Evolutionary conservation across 352 stramenopile genomes (phyloP).

Genomic region (Phytophthora litchii): DNA sequence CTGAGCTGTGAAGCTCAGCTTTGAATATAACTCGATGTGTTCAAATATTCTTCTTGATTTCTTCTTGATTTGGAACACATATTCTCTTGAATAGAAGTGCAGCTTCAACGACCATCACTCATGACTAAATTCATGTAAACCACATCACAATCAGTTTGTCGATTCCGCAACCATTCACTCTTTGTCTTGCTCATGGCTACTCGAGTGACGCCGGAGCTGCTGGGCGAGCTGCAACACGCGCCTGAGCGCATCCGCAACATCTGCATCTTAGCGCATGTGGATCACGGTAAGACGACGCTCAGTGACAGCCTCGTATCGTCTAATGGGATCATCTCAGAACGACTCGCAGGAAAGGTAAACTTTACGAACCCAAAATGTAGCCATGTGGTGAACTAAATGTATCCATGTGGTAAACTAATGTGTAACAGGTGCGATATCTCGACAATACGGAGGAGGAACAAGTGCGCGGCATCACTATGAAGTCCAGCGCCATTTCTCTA

Average conservation of each 20-base stretch:
- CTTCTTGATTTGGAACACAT: no score
- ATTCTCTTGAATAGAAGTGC: no score
- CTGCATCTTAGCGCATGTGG: conserved; percentile 95
- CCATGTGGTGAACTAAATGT: conserved; percentile 3
- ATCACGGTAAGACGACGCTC: conserved; percentile 94
- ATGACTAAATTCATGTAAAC: background rate
- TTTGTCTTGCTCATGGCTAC: conserved; percentile 17
- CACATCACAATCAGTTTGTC: conserved; percentile 7
- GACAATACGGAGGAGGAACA: conserved; percentile 96
- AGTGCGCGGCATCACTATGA: conserved; percentile 97
- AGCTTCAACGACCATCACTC: conserved; percentile 25
- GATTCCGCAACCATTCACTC: background rate
- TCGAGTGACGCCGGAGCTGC: conserved; percentile 56
- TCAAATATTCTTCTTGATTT: background rate
- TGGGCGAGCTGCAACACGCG: conserved; percentile 68
- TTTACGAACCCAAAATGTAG: conserved; percentile 7
- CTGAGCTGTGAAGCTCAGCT: background rate
- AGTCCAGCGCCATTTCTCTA: conserved; percentile 95
- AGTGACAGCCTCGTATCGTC: conserved; percentile 96
- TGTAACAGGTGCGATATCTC: conserved; percentile 90
- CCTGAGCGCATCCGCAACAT: conserved; percentile 92
- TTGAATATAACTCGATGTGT: conserved; percentile 9
- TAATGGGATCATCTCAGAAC: conserved; percentile 98
- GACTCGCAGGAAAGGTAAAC: conserved; percentile 91
- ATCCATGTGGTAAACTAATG: conserved; percentile 6